Evolutionary conservation across 2,329 filamentous ascomycete genomes (phyloP).

Genomic region (Clonostachys byssicola): DNA sequence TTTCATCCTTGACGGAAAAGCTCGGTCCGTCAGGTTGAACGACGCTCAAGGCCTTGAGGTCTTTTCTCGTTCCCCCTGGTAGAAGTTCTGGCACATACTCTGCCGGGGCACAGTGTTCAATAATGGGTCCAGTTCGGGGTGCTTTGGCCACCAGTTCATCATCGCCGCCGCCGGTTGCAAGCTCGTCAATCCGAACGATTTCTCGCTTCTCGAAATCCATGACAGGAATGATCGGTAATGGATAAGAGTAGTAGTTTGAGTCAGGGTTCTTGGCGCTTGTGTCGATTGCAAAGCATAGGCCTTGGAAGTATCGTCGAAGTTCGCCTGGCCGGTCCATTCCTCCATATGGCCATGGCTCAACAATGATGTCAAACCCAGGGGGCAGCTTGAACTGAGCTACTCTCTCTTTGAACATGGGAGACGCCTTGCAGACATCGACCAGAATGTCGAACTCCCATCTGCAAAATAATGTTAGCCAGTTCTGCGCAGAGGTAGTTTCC

Average conservation of each 20-base stretch:
- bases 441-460: slow-evolving; percentile 29
- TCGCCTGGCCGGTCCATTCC: slow-evolving; percentile 19
- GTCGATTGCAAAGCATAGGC: slow-evolving; percentile 22
- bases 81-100: slow-evolving; percentile 37
- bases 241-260: slow-evolving; percentile 52
- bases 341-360: slow-evolving; percentile 27
- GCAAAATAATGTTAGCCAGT: too few relatives aligned
- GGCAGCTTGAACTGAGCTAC: slow-evolving; percentile 17
- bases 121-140: slow-evolving; percentile 7
- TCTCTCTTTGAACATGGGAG: slow-evolving; percentile 21
- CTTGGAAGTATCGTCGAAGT: slow-evolving; percentile 23
- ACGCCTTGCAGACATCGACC: slow-evolving; percentile 16
- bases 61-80: slow-evolving; percentile 33
- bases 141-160: slow-evolving; percentile 8
- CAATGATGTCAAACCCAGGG: slow-evolving; percentile 18
- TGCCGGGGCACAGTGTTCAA: slow-evolving; percentile 20
- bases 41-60: slow-evolving; percentile 54
- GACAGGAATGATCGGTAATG: slow-evolving; percentile 42
- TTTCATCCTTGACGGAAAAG: slow-evolving; percentile 34
- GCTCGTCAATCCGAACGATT: slow-evolving; percentile 24
- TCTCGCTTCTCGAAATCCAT: slow-evolving; percentile 20
- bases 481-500: background rate
- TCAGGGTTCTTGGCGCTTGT: slow-evolving; percentile 31
- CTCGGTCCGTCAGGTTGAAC: slow-evolving; percentile 28
- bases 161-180: slow-evolving; percentile 21